phyloP scores from a whole-genome alignment of 495 filamentous ascomycete species.

The Polyplosphaeria fusca region DNA sequence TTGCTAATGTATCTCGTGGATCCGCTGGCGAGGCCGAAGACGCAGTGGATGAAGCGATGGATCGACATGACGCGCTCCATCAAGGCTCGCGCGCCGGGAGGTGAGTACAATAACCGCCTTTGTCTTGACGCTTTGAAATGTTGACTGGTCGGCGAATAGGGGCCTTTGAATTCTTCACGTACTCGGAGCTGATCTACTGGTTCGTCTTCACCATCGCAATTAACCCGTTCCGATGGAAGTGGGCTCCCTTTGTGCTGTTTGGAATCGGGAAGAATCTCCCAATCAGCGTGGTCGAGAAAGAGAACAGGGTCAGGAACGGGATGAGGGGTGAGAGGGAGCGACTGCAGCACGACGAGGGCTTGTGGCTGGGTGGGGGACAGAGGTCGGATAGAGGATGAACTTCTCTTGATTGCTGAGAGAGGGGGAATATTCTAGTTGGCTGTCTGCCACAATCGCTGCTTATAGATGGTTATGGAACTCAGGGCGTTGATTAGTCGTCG shows the following conservation, averaged over 20 bases:
- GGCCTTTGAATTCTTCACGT: constrained; percentile 89
- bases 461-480: too few relatives aligned
- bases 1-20: constrained; percentile 83
- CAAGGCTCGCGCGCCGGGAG: constrained; percentile 60
- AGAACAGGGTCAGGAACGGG: constrained; percentile 55
- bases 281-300: constrained; percentile 59
- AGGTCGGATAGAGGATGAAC: background rate
- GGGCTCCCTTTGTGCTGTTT: constrained; percentile 74
- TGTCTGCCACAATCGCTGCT: too few relatives aligned
- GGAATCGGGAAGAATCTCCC: constrained; percentile 68
- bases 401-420: too few relatives aligned
- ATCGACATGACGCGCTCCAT: constrained; percentile 78
- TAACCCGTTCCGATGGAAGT: constrained; percentile 85
- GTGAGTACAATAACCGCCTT: too few relatives aligned
- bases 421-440: too few relatives aligned
- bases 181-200: constrained; percentile 80
- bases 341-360: background rate
- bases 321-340: background rate
- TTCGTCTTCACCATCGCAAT: constrained; percentile 72
- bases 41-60: constrained; percentile 78
- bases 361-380: constrained; percentile 2
- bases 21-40: constrained; percentile 66
- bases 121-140: too few relatives aligned
- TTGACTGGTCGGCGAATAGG: too few relatives aligned
- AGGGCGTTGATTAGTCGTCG: too few relatives aligned